Conservation (phyloP, 352 stramenopile genomes). For the Bremia lactucae region DNA sequence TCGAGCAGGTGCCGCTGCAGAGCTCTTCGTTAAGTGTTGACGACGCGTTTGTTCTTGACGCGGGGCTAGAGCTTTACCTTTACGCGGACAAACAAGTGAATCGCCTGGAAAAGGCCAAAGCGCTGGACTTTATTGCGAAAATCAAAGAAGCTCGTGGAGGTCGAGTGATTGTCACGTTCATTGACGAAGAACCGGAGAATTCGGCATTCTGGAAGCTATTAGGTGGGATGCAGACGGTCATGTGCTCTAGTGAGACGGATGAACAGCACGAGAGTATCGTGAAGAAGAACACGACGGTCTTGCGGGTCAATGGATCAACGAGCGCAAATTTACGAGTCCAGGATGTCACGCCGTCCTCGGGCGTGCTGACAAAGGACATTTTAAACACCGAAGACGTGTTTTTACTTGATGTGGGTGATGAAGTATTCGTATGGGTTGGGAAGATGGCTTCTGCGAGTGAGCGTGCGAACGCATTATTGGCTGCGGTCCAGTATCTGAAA, state of each 20-base stretch:
- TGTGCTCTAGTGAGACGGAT: conserved; percentile 45
- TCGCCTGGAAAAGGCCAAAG: conserved; percentile 87
- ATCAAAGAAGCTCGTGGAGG: conserved; percentile 78
- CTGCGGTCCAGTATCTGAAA: conserved; percentile 79
- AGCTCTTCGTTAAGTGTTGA: conserved; percentile 84
- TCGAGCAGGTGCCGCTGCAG: conserved; percentile 77
- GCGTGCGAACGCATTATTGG: conserved; percentile 79
- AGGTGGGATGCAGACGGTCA: conserved; percentile 74
- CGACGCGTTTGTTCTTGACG: conserved; percentile 93
- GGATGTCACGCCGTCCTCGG: conserved; percentile 53
- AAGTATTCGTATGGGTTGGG: conserved; percentile 89
- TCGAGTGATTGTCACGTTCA: conserved; percentile 71
- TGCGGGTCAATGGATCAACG: conserved; percentile 62
- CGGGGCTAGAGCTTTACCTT: conserved; percentile 86
- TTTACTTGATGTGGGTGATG: conserved; percentile 83
- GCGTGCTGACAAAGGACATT: conserved; percentile 64
- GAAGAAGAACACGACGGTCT: conserved; percentile 61
- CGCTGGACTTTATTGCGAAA: conserved; percentile 81
- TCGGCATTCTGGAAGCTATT: conserved; percentile 88
- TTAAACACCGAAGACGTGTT: conserved; percentile 88
- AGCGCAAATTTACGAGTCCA: conserved; percentile 38
- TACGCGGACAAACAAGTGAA: conserved; percentile 70
- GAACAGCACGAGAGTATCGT: conserved; percentile 48
- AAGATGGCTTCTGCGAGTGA: conserved; percentile 70
- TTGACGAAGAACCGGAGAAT: conserved; percentile 86